Base-by-base conservation (phyloP, 306 rosid genomes). In the Lathyrus aphaca region DNA sequence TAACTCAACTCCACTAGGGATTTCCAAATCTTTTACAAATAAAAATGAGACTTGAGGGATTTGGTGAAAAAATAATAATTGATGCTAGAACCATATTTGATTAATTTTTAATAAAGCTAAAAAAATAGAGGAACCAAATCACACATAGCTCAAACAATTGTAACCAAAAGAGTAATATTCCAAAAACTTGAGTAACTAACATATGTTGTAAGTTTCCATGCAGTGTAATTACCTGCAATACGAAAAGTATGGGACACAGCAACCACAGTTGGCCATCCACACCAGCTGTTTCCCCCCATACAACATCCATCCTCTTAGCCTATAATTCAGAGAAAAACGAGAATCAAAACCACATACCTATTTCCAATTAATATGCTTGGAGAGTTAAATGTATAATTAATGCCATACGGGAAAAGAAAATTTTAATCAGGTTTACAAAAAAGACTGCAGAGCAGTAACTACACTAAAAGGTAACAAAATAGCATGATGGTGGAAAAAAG, bases 291-390 rank as follows among this genome's bases (percentile, higher is more conserved):
- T 95, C 99, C 50, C 99, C 99, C 99, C 99, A 95, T 7, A 95
- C 99, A 55, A 95, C 96, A 79, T 95, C 99, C 99, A 95, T 95
- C 74, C 99, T 86, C 80, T 95, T 95, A n/a, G 99, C 99, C 99
- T 95, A 81, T 63, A 79, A 74, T 64, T 69, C 56, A 72, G 12
- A 79, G 62, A 43, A 70, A 75, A 71, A 66, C 19, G 62, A 44
- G 43, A 48, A 73, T 70, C n/a, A 61, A 71, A 50, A 70, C 8
- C 15, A 35, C 17, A 29, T 30, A 68, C 46, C n/a, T 37, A 68
- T 46, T 45, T 51, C 14, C 59, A 51, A 72, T 64, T 45, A 64
- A 77, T 56, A 64, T 46, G 25, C 21, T 66, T 51, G 25, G 37
- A 45, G 57, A 46, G 55, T 64, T 48, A 60, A 68, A 62, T 17